Evolutionary conservation across 345 rosid genomes (phyloP).

Genomic region (Moringa oleifera): DNA sequence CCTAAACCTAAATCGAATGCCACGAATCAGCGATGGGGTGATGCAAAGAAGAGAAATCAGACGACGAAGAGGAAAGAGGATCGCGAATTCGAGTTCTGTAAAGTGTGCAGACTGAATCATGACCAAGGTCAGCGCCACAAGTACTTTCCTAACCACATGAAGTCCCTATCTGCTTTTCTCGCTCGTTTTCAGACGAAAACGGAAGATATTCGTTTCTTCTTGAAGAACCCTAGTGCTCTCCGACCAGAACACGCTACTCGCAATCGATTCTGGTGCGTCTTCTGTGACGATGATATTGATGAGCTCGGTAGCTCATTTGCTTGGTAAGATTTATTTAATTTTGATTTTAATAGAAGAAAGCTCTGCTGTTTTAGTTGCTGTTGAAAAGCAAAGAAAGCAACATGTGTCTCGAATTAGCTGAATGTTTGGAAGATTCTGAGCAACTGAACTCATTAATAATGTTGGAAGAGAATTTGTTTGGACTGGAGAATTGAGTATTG

Average conservation of each 20-base stretch:
- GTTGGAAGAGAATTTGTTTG: too few species aligned
- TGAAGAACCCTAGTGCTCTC: constrained; percentile 52
- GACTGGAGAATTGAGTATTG: too few species aligned
- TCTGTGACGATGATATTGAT: constrained; percentile 64
- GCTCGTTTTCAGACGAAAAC: constrained; percentile 58
- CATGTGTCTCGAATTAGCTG: neutral
- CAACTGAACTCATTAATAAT: too few species aligned
- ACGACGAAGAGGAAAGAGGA: constrained; percentile 22
- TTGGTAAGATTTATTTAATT: constrained; percentile 37
- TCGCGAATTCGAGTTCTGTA: constrained; percentile 66
- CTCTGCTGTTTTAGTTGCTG: too few species aligned
- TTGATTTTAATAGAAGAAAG: neutral
- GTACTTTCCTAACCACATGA: constrained; percentile 69
- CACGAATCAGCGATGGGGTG: neutral
- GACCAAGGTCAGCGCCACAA: constrained; percentile 71
- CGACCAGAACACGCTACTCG: constrained; percentile 49
- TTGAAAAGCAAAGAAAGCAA: neutral
- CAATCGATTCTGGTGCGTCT: constrained; percentile 76
- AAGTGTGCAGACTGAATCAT: constrained; percentile 62
- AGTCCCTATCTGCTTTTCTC: constrained; percentile 47
- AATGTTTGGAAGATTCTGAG: neutral
- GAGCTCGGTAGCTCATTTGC: constrained; percentile 67
- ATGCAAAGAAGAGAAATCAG: constrained; percentile 8
- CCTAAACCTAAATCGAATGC: constrained; percentile 8
- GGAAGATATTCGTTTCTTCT: constrained; percentile 55